Evolutionary conservation across 257 asterid genomes (phyloP), one percentile per base, ranked within the genome.

Genomic region (Nicotiana tabacum): DNA sequence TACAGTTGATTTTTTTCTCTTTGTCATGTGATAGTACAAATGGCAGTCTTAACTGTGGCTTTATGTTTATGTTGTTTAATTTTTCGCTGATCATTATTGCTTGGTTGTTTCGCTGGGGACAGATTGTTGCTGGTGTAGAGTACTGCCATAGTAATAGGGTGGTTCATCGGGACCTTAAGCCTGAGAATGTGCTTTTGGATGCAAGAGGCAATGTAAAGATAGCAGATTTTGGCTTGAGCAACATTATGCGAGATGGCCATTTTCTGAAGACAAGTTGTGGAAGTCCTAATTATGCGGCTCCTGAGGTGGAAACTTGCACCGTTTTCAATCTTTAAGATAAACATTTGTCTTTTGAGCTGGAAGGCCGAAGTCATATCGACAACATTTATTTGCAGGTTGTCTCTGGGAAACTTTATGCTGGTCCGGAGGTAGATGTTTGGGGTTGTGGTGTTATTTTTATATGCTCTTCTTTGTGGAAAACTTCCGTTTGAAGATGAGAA

Each of bases 401-500:
- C 77, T 94, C 99, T 84, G 99, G 98, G 57, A 96, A 92, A 88
- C 94, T 92, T 17, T 96, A 96, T 85, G 98, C 98, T 81, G 99
- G 98, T 37, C 97, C 98, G 16, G 99, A 96, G 87, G 95, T 96
- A 80, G 99, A 96, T 90, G 89, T 96, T 66, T 96, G 99, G 99
- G 92, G 98, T 78, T 96, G 98, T 84, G 99, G 99, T 72, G 97
- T 96, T 81, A 96, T 21, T 94, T 85, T 86, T 96, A 79, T 96
- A 96, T 86, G 99, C 98, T 81, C 96, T 96, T 89, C 96, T 96
- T 67, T 96, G 99, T 83, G 99, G 98, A 57, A 87, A 97, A 55
- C 97, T 96, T 85, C 99, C 99, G 82, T 96, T 96, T 81, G 99
- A 94, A 56, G 99, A 96, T 86, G 99, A 94, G 85, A 96, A 96